Evolutionary conservation across 2,329 filamentous ascomycete species (phyloP), one percentile per base, ranked within the genome.

Genomic region (Penicillium oxalicum): DNA sequence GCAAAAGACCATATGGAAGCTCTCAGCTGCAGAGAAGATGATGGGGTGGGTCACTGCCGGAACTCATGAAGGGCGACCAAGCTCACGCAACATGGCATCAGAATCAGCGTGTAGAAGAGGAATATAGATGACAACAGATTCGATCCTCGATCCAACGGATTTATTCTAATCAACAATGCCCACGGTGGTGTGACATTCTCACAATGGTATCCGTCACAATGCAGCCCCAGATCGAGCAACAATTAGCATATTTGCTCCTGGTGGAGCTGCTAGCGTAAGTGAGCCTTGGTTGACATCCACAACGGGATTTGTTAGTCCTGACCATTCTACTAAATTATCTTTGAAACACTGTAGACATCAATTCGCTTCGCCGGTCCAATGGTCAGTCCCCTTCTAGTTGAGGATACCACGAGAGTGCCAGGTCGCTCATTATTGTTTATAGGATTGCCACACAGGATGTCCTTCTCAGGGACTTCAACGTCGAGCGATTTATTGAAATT

Each of bases 381-480:
- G 38, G 38, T 40, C 9, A 40, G 25, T 18, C n/a, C 26, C 25
- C 38, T 12, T 26, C 11, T 8, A 6, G 9, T 28, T 40, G 18
- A 28, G 13, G 1, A 18, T 18, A 5, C 11, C 7, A 12, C 38
- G 11, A 25, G 6, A 40, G 4, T 37, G 12, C 38, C 38, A 8
- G 24, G 38, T 38, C 4, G 27, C 38, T 40, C 4, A 40, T 18
- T 7, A n/a, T 9, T 5, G 18, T 25, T 24, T 3, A 38, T 38
- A 40, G 68, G 69, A 70, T 71, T 44, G 63, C 70, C 33, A 71
- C 70, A 2, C 70, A 73, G 51, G 60, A 71, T 46, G 47, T 61
- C 12, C 47, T 73, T 9, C 57, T 66, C 13, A 48, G 38, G 18
- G 52, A 61, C 4, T 46, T 52, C 25, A 50, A 58, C 12, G 61